These are phyloP conservation scores for Geoglossum glabrum DNA, from an alignment of 495 filamentous ascomycete species.

Conservation along the genomic window DNA sequence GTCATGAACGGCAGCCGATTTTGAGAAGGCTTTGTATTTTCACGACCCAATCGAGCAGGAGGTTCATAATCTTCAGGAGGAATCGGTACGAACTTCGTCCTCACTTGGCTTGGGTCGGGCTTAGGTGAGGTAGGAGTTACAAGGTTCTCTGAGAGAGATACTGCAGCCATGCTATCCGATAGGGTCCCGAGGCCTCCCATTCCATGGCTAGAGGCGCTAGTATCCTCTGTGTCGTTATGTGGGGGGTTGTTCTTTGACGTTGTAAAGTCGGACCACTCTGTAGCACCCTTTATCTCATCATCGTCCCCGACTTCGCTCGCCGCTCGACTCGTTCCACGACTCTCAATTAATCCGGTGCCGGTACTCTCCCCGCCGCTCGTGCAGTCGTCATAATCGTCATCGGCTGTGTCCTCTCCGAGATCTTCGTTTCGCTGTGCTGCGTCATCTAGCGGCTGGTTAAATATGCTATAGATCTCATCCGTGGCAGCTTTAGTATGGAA, in stretches of 20 bases:
- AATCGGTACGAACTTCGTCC: constrained; percentile 37
- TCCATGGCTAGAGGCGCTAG: constrained; percentile 15
- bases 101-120: constrained; percentile 17
- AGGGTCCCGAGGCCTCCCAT: constrained; percentile 4
- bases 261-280: constrained; percentile 76
- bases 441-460: constrained; percentile 70
- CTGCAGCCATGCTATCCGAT: neutral
- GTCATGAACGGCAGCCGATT: constrained; percentile 95
- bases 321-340: constrained; percentile 36
- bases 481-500: constrained; percentile 87
- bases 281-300: constrained; percentile 37
- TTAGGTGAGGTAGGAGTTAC: constrained; percentile 24
- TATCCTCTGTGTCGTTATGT: constrained; percentile 22
- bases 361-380: constrained; percentile 69
- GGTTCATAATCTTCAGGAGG: constrained; percentile 73
- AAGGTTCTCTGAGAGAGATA: constrained; percentile 10
- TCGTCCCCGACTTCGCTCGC: constrained; percentile 28
- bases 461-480: constrained; percentile 91
- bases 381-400: constrained; percentile 46
- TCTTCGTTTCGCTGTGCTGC: constrained; percentile 20
- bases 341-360: constrained; percentile 46
- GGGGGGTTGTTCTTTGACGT: constrained; percentile 47
- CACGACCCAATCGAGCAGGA: constrained; percentile 52
- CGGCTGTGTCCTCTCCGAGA: constrained; percentile 35
- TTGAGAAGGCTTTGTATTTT: constrained; percentile 55